Base-by-base conservation (phyloP, 2,329 filamentous ascomycete genomes). In the Salinomyces thailandicus region DNA sequence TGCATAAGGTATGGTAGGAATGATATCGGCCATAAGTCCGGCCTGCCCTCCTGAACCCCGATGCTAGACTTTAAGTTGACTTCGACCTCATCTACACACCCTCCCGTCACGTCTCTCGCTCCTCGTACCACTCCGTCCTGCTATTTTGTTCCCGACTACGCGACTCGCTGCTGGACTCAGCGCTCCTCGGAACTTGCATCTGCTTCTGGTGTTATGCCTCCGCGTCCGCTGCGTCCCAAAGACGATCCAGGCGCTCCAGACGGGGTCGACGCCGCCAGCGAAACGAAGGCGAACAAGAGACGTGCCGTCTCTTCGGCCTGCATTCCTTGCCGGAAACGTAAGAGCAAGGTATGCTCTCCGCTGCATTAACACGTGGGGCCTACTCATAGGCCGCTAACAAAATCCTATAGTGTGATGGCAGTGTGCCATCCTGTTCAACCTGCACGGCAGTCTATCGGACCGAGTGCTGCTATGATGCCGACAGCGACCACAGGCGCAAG, bases 381-480 rank as follows among this genome's bases (percentile, higher is more conserved):
- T n/a, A n/a, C n/a, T n/a, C n/a, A n/a, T n/a, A n/a, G n/a, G n/a
- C n/a, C n/a, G n/a, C n/a, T 14, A 24, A n/a, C n/a, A n/a, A n/a
- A 9, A 42, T 24, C 46, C 18, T 24, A 18, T 28, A 71, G 67
- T 72, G 69, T 48, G 68, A 72, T 51, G 67, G 68, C 22, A 55
- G 58, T 19, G 53, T 60, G 9, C 68, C 68, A 20, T 51, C 62
- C 5, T 72, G 69, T 51, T 66, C 66, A 15, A 69, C 68, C 8
- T 72, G 69, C 45, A 60, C 57, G 6, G 64, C 66, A 14, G 67
- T 72, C 7, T 72, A 71, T 50, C 58, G 62, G 35, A 69, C 66
- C 8, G 58, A 66, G 28, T 72, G 69, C 51, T 53, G 46, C 43
- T 72, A 71, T 51, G 68, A 71, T 45, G 55, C 58, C 14, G 66